Evolutionary conservation across 1,284 basidiomycete genomes (phyloP).

Genomic region (Earliella scabrosa): DNA sequence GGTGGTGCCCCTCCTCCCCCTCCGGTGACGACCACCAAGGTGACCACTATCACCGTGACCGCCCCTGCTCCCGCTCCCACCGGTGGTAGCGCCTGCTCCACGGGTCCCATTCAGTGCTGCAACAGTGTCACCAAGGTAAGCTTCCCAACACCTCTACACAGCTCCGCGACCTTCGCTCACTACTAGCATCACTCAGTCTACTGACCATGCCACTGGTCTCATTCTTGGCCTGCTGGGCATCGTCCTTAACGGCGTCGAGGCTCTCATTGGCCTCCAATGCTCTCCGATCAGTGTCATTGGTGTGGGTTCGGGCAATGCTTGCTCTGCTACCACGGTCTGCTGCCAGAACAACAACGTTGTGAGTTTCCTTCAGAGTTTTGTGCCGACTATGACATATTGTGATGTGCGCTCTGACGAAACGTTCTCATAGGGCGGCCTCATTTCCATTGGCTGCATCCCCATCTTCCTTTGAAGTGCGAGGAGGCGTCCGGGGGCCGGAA

Average conservation of each 20-base stretch:
- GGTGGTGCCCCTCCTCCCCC: conserved; percentile 14
- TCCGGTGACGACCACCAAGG: conserved; percentile 3
- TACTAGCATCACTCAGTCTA: conserved; percentile 9
- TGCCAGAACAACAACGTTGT: conserved; percentile 30
- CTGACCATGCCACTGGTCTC: conserved; percentile 6
- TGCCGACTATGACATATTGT: too few relatives aligned
- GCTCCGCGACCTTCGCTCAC: background rate
- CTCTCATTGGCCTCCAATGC: conserved; percentile 26
- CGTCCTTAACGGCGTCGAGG: conserved; percentile 22
- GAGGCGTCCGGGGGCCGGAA: background rate
- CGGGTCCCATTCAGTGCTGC: conserved; percentile 25
- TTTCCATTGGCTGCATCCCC: conserved; percentile 25
- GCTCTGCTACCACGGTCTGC: conserved; percentile 25
- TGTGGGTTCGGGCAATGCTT: conserved; percentile 18
- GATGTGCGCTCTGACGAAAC: too few relatives aligned
- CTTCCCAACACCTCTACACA: background rate
- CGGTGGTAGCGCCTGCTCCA: conserved; percentile 18
- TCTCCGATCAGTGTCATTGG: conserved; percentile 26
- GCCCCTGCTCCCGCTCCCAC: conserved; percentile 14
- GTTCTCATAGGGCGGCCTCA: conserved; percentile 27
- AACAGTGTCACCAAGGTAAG: conserved; percentile 16
- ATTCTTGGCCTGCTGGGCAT: conserved; percentile 26
- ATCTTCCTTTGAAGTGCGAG: conserved; percentile 13
- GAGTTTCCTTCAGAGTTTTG: background rate
- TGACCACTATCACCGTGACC: conserved; percentile 19